These are phyloP conservation scores for Fusarium sp. DNA, from an alignment of 2,329 filamentous ascomycete genomes.

Conservation along the genomic window DNA sequence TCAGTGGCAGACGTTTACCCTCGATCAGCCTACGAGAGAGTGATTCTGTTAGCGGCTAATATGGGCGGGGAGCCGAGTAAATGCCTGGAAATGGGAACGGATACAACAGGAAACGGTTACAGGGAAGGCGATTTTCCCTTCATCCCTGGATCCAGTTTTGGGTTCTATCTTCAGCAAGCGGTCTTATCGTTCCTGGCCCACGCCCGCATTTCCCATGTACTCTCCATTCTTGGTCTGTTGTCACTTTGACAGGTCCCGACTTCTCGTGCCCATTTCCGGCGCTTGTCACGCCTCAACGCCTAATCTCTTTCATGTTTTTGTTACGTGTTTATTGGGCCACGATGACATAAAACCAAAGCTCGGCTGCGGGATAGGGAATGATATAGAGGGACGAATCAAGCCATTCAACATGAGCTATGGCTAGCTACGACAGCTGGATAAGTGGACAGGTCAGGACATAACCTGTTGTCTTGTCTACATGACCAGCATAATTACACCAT, in stretches of 20 bases:
- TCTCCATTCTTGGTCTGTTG: background rate
- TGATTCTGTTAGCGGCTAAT: conserved; percentile 11
- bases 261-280: background rate
- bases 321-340: conserved; percentile 27
- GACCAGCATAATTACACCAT: conserved; percentile 21
- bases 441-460: conserved; percentile 16
- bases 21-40: conserved; percentile 13
- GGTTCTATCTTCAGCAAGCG: conserved; percentile 26
- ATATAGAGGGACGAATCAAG: conserved; percentile 35
- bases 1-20: conserved; percentile 12
- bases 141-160: conserved; percentile 18
- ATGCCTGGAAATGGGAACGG: conserved; percentile 22
- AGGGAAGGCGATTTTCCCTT: conserved; percentile 29
- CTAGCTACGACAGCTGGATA: conserved; percentile 29
- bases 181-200: conserved; percentile 19
- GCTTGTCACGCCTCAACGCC: background rate
- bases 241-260: background rate
- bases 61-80: conserved; percentile 12
- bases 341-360: conserved; percentile 41
- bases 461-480: conserved; percentile 12
- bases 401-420: conserved; percentile 53
- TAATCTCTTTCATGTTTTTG: background rate
- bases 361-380: conserved; percentile 41
- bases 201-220: background rate
- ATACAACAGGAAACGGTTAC: conserved; percentile 23